Evolutionary conservation across 352 stramenopile species (phyloP).

Genomic region (Phytophthora pinifolia): DNA sequence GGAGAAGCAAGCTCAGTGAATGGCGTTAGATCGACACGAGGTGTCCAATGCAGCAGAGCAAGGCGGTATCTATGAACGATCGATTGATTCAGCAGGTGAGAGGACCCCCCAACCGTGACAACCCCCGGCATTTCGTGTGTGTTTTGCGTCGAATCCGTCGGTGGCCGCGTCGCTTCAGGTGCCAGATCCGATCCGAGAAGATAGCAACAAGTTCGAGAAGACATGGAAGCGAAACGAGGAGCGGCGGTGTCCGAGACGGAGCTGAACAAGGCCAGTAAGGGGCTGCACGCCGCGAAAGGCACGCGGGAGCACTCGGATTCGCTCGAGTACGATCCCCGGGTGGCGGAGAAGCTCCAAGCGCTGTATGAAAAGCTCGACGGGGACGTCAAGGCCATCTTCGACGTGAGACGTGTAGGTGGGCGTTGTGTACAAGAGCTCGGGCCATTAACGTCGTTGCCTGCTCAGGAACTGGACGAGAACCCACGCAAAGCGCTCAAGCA

Average conservation of each 20-base stretch:
- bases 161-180: constrained; percentile 22
- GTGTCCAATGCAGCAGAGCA: too few relatives aligned
- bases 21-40: constrained; percentile 7
- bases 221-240: constrained; percentile 66
- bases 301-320: constrained; percentile 64
- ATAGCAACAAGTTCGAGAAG: background rate
- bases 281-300: constrained; percentile 61
- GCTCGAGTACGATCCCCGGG: constrained; percentile 60
- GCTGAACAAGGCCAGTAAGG: constrained; percentile 62
- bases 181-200: constrained; percentile 3
- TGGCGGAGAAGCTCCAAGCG: constrained; percentile 53
- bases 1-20: constrained; percentile 11
- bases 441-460: background rate
- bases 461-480: constrained; percentile 70
- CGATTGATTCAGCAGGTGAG: constrained; percentile 7
- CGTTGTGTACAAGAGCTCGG: background rate
- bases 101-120: too few relatives aligned
- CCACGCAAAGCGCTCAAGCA: constrained; percentile 80
- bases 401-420: constrained; percentile 24
- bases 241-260: constrained; percentile 53
- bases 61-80: constrained; percentile 32
- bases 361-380: constrained; percentile 70
- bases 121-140: too few relatives aligned
- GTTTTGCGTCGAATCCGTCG: constrained; percentile 1
- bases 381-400: constrained; percentile 66